Percentiles rank a stretch among this genome's conserved stretches.
These are phyloP conservation scores for Anisodus acutangulus DNA, from an alignment of 257 asterid species.

Conservation along the genomic window DNA sequence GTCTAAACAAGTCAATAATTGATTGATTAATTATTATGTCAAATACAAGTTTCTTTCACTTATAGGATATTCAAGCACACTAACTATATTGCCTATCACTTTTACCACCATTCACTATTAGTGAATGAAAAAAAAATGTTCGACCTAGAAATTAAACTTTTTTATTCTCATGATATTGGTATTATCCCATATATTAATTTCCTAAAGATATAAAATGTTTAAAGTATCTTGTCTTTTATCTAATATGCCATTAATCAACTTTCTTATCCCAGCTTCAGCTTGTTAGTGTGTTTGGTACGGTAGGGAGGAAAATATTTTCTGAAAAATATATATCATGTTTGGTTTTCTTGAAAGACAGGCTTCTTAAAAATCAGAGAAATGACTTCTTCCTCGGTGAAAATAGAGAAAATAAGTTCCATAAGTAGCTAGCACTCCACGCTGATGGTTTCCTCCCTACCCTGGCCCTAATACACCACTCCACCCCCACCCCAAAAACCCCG, in stretches of 20 bases:
- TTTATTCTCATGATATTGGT: too few species aligned
- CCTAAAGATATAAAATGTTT: background rate
- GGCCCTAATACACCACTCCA: too few species aligned
- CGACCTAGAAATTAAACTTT: background rate
- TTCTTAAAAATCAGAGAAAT: too few species aligned
- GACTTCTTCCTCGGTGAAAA: too few species aligned
- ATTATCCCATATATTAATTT: too few species aligned
- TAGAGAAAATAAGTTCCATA: too few species aligned
- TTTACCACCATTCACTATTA: background rate
- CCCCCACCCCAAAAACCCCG: too few species aligned
- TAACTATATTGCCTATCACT: background rate
- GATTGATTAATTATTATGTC: background rate
- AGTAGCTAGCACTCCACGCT: too few species aligned
- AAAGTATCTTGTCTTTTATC: background rate
- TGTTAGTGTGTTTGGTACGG: background rate
- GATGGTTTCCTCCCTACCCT: too few species aligned
- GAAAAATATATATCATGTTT: too few species aligned
- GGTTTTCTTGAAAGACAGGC: too few species aligned
- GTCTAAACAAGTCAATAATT: slow-evolving; percentile 16
- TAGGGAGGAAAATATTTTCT: too few species aligned
- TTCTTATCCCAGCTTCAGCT: background rate
- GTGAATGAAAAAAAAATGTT: background rate
- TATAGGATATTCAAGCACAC: background rate
- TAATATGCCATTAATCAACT: background rate
- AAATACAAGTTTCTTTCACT: slow-evolving; percentile 16